Percentiles rank a stretch among this genome's conserved stretches.
These are phyloP conservation scores for Zanthoxylum bungeanum DNA, from an alignment of 345 rosid species.

Conservation along the genomic window DNA sequence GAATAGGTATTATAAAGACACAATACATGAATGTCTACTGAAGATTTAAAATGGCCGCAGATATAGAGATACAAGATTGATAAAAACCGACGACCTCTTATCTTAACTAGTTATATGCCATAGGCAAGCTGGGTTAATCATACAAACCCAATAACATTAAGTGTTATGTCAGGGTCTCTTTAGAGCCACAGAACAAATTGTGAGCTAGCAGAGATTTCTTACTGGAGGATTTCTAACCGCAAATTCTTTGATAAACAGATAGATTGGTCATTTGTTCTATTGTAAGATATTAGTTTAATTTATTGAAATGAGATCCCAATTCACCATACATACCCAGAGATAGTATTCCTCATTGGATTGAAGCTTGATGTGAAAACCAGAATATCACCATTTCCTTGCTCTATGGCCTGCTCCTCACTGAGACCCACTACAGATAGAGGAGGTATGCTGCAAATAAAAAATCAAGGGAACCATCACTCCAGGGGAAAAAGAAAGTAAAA, in stretches of 20 bases:
- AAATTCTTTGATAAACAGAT: background rate
- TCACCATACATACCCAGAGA: slow-evolving; percentile 72
- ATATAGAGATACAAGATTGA: background rate
- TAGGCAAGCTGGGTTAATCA: no score
- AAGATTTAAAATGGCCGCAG: background rate
- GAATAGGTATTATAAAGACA: background rate
- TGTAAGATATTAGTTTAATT: background rate
- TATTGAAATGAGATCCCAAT: slow-evolving; percentile 11
- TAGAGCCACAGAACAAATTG: no score
- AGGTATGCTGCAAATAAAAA: slow-evolving; percentile 70
- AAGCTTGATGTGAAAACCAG: slow-evolving; percentile 87
- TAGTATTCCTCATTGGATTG: slow-evolving; percentile 94
- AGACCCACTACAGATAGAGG: slow-evolving; percentile 96
- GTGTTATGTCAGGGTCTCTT: no score
- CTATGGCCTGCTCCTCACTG: slow-evolving; percentile 88
- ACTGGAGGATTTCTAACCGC: background rate
- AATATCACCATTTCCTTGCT: slow-evolving; percentile 76
- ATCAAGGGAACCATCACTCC: slow-evolving; percentile 9
- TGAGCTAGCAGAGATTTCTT: no score
- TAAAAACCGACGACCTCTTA: background rate
- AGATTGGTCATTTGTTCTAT: background rate
- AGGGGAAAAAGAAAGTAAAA: background rate
- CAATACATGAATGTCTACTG: no score
- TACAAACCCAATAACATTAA: background rate
- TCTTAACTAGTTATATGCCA: background rate